Conservation (phyloP, 257 asterid genomes). For the Solanum sejunctum region DNA sequence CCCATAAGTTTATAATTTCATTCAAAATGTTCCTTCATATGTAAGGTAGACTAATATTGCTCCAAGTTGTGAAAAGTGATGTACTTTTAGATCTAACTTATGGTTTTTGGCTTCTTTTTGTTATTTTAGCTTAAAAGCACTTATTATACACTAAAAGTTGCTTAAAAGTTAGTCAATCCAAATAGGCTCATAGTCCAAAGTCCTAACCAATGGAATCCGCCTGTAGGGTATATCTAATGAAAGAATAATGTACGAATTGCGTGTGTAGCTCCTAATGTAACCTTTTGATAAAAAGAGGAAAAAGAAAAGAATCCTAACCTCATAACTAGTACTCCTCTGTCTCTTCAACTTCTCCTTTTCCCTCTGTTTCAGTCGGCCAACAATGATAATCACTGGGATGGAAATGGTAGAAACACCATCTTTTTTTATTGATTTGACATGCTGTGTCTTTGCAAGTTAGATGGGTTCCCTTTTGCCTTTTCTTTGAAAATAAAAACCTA, state of each 20-base stretch:
- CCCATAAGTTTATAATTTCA: not conserved
- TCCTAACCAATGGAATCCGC: not conserved
- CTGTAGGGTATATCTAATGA: not conserved
- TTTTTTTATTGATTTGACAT: not conserved
- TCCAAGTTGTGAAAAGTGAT: not conserved
- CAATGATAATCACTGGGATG: not conserved
- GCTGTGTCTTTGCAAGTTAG: not conserved
- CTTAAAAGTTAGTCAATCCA: no score
- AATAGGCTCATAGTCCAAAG: not conserved
- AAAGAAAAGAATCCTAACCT: not conserved
- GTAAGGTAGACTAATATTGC: not conserved
- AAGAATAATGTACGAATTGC: not conserved
- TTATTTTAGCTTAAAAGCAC: no score
- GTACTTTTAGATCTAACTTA: not conserved
- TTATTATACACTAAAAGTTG: no score
- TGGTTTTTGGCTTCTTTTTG: no score
- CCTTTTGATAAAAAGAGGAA: not conserved
- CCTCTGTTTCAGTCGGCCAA: not conserved
- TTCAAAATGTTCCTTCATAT: not conserved
- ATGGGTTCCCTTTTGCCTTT: not conserved
- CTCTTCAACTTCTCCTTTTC: not conserved
- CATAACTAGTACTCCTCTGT: not conserved
- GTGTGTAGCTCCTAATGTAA: not conserved
- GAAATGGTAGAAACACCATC: not conserved
- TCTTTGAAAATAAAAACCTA: not conserved